These are phyloP conservation scores for Spinellus fusiger DNA, from an alignment of 192 early-diverging fungal genomes.

Conservation along the genomic window DNA sequence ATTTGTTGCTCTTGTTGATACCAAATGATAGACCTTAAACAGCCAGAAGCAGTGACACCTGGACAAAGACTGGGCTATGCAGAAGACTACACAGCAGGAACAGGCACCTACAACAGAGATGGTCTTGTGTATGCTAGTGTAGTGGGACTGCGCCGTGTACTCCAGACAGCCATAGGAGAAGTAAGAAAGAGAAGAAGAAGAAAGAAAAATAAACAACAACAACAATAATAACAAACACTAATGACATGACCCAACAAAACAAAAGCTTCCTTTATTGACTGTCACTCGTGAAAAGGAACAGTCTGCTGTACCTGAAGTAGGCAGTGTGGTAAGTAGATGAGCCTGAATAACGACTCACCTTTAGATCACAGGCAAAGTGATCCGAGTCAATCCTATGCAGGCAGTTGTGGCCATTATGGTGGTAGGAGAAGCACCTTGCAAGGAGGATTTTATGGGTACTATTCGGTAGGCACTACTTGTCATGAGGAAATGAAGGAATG, in stretches of 20 bases:
- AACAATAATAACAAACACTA: neutral
- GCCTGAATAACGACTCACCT: neutral
- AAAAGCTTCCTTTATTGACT: slow-evolving; percentile 41
- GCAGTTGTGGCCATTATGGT: slow-evolving; percentile 91
- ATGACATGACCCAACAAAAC: neutral
- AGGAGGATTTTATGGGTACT: slow-evolving; percentile 85
- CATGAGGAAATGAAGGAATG: neutral
- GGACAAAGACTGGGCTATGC: slow-evolving; percentile 72
- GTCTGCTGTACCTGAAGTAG: slow-evolving; percentile 71
- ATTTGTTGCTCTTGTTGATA: too few species aligned
- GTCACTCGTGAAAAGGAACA: slow-evolving; percentile 60
- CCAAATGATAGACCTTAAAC: neutral
- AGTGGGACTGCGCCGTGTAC: slow-evolving; percentile 37
- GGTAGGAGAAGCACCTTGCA: slow-evolving; percentile 70
- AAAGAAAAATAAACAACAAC: neutral
- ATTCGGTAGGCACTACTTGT: slow-evolving; percentile 47
- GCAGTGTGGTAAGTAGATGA: slow-evolving; percentile 45
- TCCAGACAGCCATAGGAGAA: slow-evolving; percentile 6
- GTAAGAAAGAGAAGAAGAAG: slow-evolving; percentile 17
- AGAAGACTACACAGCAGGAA: slow-evolving; percentile 58
- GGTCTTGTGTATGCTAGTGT: slow-evolving; percentile 65
- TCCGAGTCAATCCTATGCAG: slow-evolving; percentile 82
- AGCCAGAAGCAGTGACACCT: slow-evolving; percentile 54
- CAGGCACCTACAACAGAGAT: slow-evolving; percentile 66
- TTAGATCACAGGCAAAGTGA: slow-evolving; percentile 75